These are phyloP conservation scores for Cnidoscolus chayamansa DNA, from an alignment of 441 rosid species.

Conservation along the genomic window DNA sequence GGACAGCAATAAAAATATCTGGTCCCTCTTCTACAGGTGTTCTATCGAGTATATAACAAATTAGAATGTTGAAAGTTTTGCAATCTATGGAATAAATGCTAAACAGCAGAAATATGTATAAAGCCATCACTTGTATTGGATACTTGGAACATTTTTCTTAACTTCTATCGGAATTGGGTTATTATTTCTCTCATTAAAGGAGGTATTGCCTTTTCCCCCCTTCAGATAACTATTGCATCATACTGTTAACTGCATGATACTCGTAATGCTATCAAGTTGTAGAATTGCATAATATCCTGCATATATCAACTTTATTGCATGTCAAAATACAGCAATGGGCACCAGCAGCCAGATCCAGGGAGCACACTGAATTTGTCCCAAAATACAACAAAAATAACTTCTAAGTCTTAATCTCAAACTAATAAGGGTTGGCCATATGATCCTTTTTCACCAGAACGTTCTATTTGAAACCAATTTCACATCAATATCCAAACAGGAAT, in stretches of 20 bases:
- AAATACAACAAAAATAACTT: not conserved
- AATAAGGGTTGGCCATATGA: too few relatives aligned
- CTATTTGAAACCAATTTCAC: too few relatives aligned
- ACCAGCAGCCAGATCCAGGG: constrained; percentile 7
- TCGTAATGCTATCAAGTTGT: not conserved
- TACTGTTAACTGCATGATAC: not conserved
- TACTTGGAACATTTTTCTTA: not conserved
- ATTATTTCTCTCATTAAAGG: not conserved
- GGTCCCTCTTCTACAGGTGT: not conserved
- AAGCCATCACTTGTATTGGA: not conserved
- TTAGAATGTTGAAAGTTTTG: not conserved
- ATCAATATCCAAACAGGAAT: constrained; percentile 12
- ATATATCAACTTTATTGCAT: constrained; percentile 1
- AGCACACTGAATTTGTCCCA: constrained; percentile 21
- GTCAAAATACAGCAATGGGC: constrained; percentile 11
- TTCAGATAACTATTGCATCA: not conserved
- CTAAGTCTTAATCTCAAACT: too few relatives aligned
- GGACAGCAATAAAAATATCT: not conserved
- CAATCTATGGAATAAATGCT: not conserved
- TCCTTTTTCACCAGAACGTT: too few relatives aligned
- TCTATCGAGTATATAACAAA: not conserved
- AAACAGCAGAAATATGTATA: not conserved
- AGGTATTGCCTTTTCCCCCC: not conserved
- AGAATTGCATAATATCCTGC: not conserved
- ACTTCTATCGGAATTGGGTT: not conserved